Evolutionary conservation across 208 protist species (phyloP).

Genomic region (Borovskyia barvae): DNA sequence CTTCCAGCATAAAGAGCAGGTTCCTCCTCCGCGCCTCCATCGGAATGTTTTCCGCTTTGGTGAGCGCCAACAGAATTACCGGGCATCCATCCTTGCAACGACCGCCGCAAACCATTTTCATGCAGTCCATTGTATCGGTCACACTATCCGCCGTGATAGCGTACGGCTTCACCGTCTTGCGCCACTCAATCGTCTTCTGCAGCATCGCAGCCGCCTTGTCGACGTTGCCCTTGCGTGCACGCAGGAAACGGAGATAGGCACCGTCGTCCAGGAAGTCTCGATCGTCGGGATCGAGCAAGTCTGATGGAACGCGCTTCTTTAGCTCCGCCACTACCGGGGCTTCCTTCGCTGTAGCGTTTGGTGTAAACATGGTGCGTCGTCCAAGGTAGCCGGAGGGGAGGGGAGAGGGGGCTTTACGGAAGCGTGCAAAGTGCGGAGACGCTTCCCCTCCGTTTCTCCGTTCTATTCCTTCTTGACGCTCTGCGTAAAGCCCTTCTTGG

Average conservation of each 20-base stretch:
- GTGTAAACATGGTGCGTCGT: constrained; percentile 4
- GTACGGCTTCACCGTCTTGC: constrained; percentile 40
- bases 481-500: too few relatives aligned
- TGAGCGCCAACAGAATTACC: constrained; percentile 37
- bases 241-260: constrained; percentile 48
- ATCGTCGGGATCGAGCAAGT: constrained; percentile 29
- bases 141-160: constrained; percentile 34
- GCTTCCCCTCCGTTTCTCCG: too few relatives aligned
- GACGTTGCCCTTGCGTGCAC: constrained; percentile 36
- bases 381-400: too few relatives aligned
- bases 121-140: constrained; percentile 19
- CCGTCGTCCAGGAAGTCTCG: constrained; percentile 20
- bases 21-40: constrained; percentile 38
- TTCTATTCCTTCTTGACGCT: too few relatives aligned
- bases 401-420: too few relatives aligned
- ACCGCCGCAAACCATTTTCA: constrained; percentile 32
- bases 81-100: constrained; percentile 36
- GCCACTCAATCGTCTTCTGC: constrained; percentile 37
- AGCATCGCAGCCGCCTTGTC: constrained; percentile 38
- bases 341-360: constrained; percentile 19
- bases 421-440: too few relatives aligned
- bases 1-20: constrained; percentile 47
- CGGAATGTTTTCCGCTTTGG: constrained; percentile 30
- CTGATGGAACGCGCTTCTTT: constrained; percentile 16
- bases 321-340: constrained; percentile 32